Conservation (phyloP, 768 basidiomycete species). For the Leccinum subgranulosum region DNA sequence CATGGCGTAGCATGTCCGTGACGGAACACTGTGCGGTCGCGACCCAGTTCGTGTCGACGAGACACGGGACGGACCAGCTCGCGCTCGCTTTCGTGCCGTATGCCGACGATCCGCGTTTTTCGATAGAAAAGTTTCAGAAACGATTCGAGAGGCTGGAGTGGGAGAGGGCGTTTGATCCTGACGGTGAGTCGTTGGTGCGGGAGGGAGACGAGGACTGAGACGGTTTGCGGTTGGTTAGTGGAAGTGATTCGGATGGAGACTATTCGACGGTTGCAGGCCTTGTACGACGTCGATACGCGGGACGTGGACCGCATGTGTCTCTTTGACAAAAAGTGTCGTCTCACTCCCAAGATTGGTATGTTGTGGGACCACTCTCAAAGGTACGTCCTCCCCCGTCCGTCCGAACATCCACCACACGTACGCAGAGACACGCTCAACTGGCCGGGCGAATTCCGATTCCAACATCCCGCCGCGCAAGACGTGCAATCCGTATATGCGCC, state of each 20-base stretch:
- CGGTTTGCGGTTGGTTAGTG: slow-evolving; percentile 26
- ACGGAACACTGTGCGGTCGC: background rate
- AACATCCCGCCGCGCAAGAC: background rate
- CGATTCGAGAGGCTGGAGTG: slow-evolving; percentile 29
- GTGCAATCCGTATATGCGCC: slow-evolving; percentile 11
- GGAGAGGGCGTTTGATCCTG: slow-evolving; percentile 46
- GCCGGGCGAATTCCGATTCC: slow-evolving; percentile 25
- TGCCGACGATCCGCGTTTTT: slow-evolving; percentile 45
- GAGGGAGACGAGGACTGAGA: slow-evolving; percentile 10
- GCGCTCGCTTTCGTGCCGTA: slow-evolving; percentile 34
- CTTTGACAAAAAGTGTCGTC: slow-evolving; percentile 22
- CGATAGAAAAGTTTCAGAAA: background rate
- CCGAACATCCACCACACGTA: background rate
- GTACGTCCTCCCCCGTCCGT: slow-evolving; percentile 19
- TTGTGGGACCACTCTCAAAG: slow-evolving; percentile 43
- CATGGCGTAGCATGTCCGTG: slow-evolving; percentile 30
- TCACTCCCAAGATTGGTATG: slow-evolving; percentile 33
- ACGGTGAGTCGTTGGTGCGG: slow-evolving; percentile 33
- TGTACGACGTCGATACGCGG: slow-evolving; percentile 26
- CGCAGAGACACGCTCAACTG: slow-evolving; percentile 39
- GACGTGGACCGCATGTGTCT: slow-evolving; percentile 37
- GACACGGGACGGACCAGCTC: background rate
- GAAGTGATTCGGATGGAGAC: slow-evolving; percentile 50
- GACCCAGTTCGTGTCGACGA: background rate
- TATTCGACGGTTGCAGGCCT: slow-evolving; percentile 35